Evolutionary conservation across 768 basidiomycete species (phyloP).

Genomic region (Calocybe gangraenosa): DNA sequence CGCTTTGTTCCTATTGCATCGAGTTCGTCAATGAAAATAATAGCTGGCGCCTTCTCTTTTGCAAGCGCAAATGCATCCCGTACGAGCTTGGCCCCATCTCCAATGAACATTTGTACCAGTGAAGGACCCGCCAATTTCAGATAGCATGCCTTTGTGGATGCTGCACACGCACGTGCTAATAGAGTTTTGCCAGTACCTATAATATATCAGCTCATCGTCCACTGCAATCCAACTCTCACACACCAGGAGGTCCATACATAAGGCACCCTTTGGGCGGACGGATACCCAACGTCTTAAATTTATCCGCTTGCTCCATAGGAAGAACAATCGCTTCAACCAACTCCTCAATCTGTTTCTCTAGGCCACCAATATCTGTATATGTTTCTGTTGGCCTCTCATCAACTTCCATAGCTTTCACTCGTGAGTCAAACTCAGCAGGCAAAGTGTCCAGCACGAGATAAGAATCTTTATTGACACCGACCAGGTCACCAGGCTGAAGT

Average conservation of each 20-base stretch:
- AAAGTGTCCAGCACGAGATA: constrained; percentile 95
- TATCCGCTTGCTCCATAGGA: constrained; percentile 98
- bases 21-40: constrained; percentile 97
- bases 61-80: constrained; percentile 98
- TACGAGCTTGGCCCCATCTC: constrained; percentile 98
- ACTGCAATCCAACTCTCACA: constrained; percentile 15
- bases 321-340: constrained; percentile 96
- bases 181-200: constrained; percentile 93
- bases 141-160: constrained; percentile 97
- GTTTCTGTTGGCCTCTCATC: constrained; percentile 97
- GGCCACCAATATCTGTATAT: constrained; percentile 95
- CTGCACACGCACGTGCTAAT: constrained; percentile 95
- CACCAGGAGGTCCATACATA: constrained; percentile 99
- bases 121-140: constrained; percentile 97
- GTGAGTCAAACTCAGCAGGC: constrained; percentile 95
- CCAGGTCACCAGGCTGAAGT: constrained; percentile 88
- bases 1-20: constrained; percentile 99
- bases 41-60: constrained; percentile 97
- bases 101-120: constrained; percentile 99
- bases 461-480: constrained; percentile 99
- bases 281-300: constrained; percentile 98
- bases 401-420: constrained; percentile 99
- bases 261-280: constrained; percentile 96
- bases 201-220: neutral
- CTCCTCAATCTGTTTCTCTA: constrained; percentile 99